Evolutionary conservation across 177 flowering plant genomes (phyloP), one percentile per base, ranked within the genome.

Genomic region (Vitis hybrid): DNA sequence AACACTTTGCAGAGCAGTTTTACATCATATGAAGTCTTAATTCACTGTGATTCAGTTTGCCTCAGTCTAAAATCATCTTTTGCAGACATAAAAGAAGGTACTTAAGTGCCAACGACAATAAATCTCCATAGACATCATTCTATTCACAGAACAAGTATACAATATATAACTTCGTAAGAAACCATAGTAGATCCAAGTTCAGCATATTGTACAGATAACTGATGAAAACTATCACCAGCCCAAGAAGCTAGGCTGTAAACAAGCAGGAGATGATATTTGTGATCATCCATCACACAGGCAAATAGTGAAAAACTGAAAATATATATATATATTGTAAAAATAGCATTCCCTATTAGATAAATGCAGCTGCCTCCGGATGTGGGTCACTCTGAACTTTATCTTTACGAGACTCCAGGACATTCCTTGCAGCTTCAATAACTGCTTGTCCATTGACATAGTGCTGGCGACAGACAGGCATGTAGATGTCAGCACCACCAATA

Each of bases 381-480:
- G 72, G 52, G 48, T 78, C 79, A 61, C 55, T 51, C 55, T 69
- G 65, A 69, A 79, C 59, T 62, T 76, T 82, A 22, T 18, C 66
- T 62, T 76, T 82, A 22, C n/a, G 69, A 63, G 82, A 71, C 67
- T 85, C 88, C 33, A 85, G 55, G 3, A 83, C 80, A 51, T 9
- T 76, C 66, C 81, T 83, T 15, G 89, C 73, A 77, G 89, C 86
- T 77, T 79, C 88, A 26, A 84, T 75, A 51, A 76, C 82, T 1
- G 70, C 82, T 82, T 87, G 94, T 3, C 90, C 91, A 78, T 71
- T 83, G 53, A 86, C 86, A 75, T 90, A 92, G 76, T 95, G 99
- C 67, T 82, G 90, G 49, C 99, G 86, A 61, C 99, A 95, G 2
- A 95, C 98, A 13, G 97, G 98, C 97, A 93, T 95, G 77, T 95